phyloP scores from a whole-genome alignment of 2,329 filamentous ascomycete species.

The Diaporthe sp. region DNA sequence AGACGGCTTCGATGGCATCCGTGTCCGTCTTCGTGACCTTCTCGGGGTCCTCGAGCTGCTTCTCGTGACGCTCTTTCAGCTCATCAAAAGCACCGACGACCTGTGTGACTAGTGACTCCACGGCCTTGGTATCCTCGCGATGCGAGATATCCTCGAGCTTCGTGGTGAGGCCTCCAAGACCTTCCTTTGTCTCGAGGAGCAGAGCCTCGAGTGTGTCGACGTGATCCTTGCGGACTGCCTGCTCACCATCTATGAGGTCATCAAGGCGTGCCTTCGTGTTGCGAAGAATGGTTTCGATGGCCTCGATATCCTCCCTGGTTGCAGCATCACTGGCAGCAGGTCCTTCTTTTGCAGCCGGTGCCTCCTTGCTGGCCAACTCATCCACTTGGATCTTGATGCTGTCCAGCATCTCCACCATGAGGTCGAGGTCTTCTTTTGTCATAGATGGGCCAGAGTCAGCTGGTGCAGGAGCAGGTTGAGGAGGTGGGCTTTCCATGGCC shows the following conservation, averaged over 20 bases:
- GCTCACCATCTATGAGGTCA: slow-evolving; percentile 79
- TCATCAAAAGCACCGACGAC: slow-evolving; percentile 82
- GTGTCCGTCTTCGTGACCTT: slow-evolving; percentile 84
- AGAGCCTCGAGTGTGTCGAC: slow-evolving; percentile 72
- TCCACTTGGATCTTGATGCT: slow-evolving; percentile 52
- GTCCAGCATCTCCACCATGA: slow-evolving; percentile 65
- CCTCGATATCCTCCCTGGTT: slow-evolving; percentile 85
- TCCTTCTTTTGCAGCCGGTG: slow-evolving; percentile 37
- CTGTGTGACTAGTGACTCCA: slow-evolving; percentile 84
- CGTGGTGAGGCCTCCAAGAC: slow-evolving; percentile 72
- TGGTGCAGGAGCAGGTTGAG: slow-evolving; percentile 46
- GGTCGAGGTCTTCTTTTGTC: slow-evolving; percentile 65
- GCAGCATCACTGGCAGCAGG: slow-evolving; percentile 58
- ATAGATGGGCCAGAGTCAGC: slow-evolving; percentile 43
- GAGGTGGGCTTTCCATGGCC: slow-evolving; percentile 68
- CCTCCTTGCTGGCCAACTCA: slow-evolving; percentile 43
- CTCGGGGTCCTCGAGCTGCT: slow-evolving; percentile 66
- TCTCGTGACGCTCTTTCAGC: slow-evolving; percentile 67
- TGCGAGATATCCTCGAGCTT: slow-evolving; percentile 77
- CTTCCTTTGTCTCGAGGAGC: slow-evolving; percentile 80
- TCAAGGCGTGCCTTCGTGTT: slow-evolving; percentile 92
- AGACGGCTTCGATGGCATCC: slow-evolving; percentile 81
- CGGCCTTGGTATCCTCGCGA: slow-evolving; percentile 80
- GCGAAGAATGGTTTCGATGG: slow-evolving; percentile 88
- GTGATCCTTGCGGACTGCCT: slow-evolving; percentile 74